These are phyloP conservation scores for Nannizziopsis barbatae DNA, from an alignment of 2,329 filamentous ascomycete species.

Conservation along the genomic window DNA sequence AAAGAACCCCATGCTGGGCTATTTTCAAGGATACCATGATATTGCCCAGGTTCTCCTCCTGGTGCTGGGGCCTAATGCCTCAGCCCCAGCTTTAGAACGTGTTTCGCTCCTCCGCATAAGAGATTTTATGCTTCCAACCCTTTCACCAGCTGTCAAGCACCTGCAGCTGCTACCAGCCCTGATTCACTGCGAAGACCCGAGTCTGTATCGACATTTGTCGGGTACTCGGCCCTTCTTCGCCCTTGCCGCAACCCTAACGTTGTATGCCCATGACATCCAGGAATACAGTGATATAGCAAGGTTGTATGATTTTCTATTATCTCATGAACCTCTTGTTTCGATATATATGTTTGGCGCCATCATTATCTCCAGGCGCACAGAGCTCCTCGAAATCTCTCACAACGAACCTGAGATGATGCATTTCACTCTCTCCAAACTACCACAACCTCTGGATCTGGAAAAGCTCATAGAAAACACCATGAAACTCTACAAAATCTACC, in stretches of 20 bases:
- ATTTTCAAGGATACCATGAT: conserved; percentile 98
- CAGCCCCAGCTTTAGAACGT: conserved; percentile 57
- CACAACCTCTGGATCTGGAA: conserved; percentile 69
- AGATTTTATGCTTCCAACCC: conserved; percentile 91
- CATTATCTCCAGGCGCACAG: conserved; percentile 64
- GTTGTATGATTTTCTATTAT: conserved; percentile 83
- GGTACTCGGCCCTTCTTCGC: conserved; percentile 81
- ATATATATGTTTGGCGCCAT: conserved; percentile 90
- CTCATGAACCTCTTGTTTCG: conserved; percentile 73
- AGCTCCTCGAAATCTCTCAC: conserved; percentile 70
- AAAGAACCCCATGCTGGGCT: conserved; percentile 70
- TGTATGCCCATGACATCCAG: conserved; percentile 94
- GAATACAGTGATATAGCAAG: conserved; percentile 79
- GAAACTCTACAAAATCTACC: conserved; percentile 52
- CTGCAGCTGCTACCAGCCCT: conserved; percentile 80
- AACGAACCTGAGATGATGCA: conserved; percentile 91
- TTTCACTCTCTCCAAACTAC: conserved; percentile 75
- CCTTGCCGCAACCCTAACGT: conserved; percentile 79
- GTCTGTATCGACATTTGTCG: conserved; percentile 63
- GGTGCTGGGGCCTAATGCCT: conserved; percentile 56
- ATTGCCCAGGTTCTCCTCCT: conserved; percentile 92
- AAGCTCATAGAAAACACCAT: conserved; percentile 57
- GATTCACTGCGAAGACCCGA: conserved; percentile 58
- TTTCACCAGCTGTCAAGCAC: conserved; percentile 70
- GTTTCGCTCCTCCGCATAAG: conserved; percentile 82